Conservation (phyloP, 176 grass and related monocot genomes). For the Zizania latifolia region DNA sequence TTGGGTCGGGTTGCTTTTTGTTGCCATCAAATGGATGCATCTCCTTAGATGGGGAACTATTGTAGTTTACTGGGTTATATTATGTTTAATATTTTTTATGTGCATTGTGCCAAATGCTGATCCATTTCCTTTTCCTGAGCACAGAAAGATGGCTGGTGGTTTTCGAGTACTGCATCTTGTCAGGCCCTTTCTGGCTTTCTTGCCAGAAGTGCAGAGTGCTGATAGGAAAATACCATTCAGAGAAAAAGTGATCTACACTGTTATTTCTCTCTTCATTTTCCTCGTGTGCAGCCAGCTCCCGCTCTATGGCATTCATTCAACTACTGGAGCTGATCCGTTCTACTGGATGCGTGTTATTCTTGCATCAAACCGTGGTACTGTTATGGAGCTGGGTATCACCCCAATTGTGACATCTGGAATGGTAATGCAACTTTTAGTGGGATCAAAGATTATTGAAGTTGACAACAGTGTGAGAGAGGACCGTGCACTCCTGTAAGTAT, state of each 20-base stretch:
- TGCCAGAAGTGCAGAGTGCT: conserved; percentile 76
- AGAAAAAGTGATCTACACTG: conserved; percentile 76
- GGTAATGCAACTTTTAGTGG: conserved; percentile 69
- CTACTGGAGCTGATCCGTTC: conserved; percentile 68
- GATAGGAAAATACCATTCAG: conserved; percentile 73
- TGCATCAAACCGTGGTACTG: conserved; percentile 72
- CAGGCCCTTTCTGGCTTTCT: conserved; percentile 66
- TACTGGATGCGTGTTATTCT: conserved; percentile 91
- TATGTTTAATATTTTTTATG: not conserved
- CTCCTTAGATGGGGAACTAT: not conserved
- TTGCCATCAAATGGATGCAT: not conserved
- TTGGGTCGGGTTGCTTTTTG: not conserved
- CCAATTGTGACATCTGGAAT: conserved; percentile 76
- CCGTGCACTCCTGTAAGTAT: conserved; percentile 71
- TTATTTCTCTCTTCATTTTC: conserved; percentile 75
- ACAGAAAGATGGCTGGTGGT: conserved; percentile 52
- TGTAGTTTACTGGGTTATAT: not conserved
- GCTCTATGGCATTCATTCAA: conserved; percentile 73
- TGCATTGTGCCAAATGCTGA: not conserved
- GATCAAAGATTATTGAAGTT: conserved; percentile 79
- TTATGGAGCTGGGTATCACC: conserved; percentile 83
- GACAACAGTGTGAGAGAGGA: conserved; percentile 76
- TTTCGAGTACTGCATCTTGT: conserved; percentile 69
- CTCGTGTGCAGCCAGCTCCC: conserved; percentile 76
- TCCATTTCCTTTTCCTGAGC: not conserved